phyloP scores from a whole-genome alignment of 2,329 filamentous ascomycete species.

The Colletotrichum shisoi region DNA sequence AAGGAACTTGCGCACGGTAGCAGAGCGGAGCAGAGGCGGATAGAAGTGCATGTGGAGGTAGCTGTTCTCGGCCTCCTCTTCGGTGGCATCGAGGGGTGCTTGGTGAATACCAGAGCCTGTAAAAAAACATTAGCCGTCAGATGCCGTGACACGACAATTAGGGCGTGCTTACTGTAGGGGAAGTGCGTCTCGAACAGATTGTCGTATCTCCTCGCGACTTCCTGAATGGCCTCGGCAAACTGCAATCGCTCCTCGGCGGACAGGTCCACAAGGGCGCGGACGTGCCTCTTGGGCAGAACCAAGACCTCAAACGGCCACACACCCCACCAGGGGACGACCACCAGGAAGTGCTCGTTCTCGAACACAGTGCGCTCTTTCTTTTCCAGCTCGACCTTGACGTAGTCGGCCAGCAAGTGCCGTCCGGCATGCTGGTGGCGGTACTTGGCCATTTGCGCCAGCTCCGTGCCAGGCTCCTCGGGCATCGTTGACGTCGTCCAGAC shows the following conservation, averaged over 20 bases:
- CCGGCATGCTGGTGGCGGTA: conserved; percentile 78
- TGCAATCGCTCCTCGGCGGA: conserved; percentile 72
- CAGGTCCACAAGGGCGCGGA: conserved; percentile 85
- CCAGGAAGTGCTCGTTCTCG: conserved; percentile 83
- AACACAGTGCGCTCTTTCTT: conserved; percentile 88
- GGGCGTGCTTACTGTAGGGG: conserved; percentile 75
- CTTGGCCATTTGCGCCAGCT: conserved; percentile 78
- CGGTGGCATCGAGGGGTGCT: conserved; percentile 81
- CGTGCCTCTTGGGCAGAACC: conserved; percentile 83
- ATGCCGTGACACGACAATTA: neutral
- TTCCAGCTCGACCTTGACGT: conserved; percentile 80
- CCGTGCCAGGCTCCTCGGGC: conserved; percentile 85
- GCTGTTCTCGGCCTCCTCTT: conserved; percentile 84
- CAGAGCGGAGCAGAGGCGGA: conserved; percentile 88
- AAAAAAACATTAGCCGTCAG: conserved; percentile 39
- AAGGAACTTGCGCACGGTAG: conserved; percentile 93
- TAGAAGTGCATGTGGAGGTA: conserved; percentile 99
- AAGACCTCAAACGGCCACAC: conserved; percentile 97
- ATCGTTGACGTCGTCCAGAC: conserved; percentile 92
- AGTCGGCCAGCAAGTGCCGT: conserved; percentile 82
- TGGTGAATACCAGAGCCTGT: conserved; percentile 92
- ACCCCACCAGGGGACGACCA: conserved; percentile 97
- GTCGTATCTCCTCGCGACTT: conserved; percentile 90
- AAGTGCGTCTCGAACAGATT: conserved; percentile 97
- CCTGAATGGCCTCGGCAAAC: conserved; percentile 84